phyloP scores from a whole-genome alignment of 164 flowering plant genomes.

The Stephania yunnanensis region DNA sequence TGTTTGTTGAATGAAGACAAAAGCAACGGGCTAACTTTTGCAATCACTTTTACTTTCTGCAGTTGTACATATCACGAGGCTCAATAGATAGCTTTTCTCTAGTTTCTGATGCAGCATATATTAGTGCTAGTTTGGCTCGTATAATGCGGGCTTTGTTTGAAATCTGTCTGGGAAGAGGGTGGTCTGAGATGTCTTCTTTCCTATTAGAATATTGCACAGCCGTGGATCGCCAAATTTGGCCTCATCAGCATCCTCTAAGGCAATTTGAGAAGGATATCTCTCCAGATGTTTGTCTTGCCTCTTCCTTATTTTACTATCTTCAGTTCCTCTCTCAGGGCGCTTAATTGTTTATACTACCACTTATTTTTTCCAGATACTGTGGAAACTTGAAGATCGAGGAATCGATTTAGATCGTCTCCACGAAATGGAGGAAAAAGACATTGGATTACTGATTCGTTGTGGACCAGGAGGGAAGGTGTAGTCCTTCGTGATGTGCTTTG shows the following conservation, averaged over 20 bases:
- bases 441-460: slow-evolving; percentile 89
- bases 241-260: slow-evolving; percentile 94
- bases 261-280: slow-evolving; percentile 90
- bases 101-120: slow-evolving; percentile 93
- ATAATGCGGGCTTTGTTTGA: slow-evolving; percentile 98
- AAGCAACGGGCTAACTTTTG: neutral
- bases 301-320: slow-evolving; percentile 3
- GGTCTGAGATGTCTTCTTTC: slow-evolving; percentile 88
- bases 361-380: slow-evolving; percentile 46
- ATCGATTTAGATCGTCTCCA: slow-evolving; percentile 72
- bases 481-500: neutral
- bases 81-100: slow-evolving; percentile 77
- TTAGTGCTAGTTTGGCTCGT: slow-evolving; percentile 98
- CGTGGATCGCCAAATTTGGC: slow-evolving; percentile 98
- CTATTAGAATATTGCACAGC: slow-evolving; percentile 97
- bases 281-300: slow-evolving; percentile 49
- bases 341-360: neutral
- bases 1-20: neutral
- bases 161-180: slow-evolving; percentile 93
- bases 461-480: slow-evolving; percentile 82
- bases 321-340: neutral
- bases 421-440: slow-evolving; percentile 96
- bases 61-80: slow-evolving; percentile 93
- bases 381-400: slow-evolving; percentile 90
- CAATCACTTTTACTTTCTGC: slow-evolving; percentile 26